phyloP scores from a whole-genome alignment of 2,329 filamentous ascomycete genomes.

The Pyrenophora teres region DNA sequence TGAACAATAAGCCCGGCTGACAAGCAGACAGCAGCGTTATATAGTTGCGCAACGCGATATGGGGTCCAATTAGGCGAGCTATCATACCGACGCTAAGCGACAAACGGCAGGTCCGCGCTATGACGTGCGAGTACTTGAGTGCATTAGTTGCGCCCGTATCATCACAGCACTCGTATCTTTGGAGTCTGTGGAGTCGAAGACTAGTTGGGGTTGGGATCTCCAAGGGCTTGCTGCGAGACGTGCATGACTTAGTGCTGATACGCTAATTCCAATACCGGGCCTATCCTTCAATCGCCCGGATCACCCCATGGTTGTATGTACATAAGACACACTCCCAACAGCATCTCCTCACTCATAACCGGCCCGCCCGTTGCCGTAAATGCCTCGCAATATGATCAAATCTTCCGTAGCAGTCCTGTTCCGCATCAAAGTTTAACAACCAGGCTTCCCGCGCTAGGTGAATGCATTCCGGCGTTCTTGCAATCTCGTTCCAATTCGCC shows the following conservation, averaged over 20 bases:
- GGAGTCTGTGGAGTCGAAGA: too few species aligned
- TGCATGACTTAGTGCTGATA: background rate
- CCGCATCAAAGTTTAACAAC: slow-evolving; percentile 40
- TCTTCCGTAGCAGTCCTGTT: slow-evolving; percentile 40
- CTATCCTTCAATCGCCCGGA: too few species aligned
- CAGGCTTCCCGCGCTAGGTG: slow-evolving; percentile 38
- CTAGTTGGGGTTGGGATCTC: too few species aligned
- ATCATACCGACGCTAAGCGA: slow-evolving; percentile 3
- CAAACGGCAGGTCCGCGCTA: slow-evolving; percentile 10
- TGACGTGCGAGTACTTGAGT: slow-evolving; percentile 5
- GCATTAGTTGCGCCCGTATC: slow-evolving; percentile 6
- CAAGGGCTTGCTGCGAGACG: background rate
- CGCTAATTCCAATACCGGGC: too few species aligned
- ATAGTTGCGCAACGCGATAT: slow-evolving; percentile 4
- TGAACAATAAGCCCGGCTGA: background rate
- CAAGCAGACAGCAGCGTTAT: background rate
- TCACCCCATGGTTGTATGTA: too few species aligned
- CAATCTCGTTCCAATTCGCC: slow-evolving; percentile 36
- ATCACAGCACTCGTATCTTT: background rate
- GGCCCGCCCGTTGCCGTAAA: slow-evolving; percentile 15
- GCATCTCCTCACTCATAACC: slow-evolving; percentile 12
- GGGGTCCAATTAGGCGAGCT: background rate
- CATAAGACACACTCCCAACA: background rate
- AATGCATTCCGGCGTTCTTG: slow-evolving; percentile 34
- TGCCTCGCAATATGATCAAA: slow-evolving; percentile 25